These are phyloP conservation scores for Fomitopsis pinicola DNA, from an alignment of 1,284 basidiomycete genomes.

Conservation along the genomic window DNA sequence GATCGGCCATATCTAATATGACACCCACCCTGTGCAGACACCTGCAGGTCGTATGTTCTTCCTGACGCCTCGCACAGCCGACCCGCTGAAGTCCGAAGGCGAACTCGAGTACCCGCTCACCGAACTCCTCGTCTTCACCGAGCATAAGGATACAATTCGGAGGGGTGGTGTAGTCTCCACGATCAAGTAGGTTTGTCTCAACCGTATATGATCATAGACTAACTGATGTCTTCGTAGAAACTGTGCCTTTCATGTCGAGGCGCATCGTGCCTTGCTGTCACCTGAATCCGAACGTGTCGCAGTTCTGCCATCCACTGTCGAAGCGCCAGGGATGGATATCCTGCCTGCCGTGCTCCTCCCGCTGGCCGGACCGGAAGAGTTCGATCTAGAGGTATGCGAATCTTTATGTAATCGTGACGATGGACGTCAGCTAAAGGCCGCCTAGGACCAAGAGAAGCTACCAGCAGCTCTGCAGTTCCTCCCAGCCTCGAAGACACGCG, in stretches of 20 bases:
- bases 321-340: conserved; percentile 77
- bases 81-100: conserved; percentile 35
- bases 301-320: conserved; percentile 50
- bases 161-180: conserved; percentile 82
- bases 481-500: conserved; percentile 80
- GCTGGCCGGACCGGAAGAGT: conserved; percentile 92
- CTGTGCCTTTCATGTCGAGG: conserved; percentile 66
- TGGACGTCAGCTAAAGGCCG: not conserved
- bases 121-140: conserved; percentile 83
- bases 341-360: conserved; percentile 85
- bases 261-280: conserved; percentile 67
- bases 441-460: conserved; percentile 84
- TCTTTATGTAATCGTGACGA: conserved; percentile 1
- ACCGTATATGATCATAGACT: not conserved
- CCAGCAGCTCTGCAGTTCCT: conserved; percentile 87
- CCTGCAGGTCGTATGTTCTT: conserved; percentile 70
- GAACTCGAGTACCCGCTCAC: conserved; percentile 73
- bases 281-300: conserved; percentile 47
- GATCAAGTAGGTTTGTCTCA: conserved; percentile 62
- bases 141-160: conserved; percentile 82
- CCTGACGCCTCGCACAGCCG: conserved; percentile 50
- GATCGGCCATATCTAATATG: not conserved
- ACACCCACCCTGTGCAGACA: conserved; percentile 36
- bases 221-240: conserved; percentile 47
- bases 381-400: conserved; percentile 75